Conservation (phyloP, 805 yeast genomes). For the Saccharomycopsis oosterbeekiorum region DNA sequence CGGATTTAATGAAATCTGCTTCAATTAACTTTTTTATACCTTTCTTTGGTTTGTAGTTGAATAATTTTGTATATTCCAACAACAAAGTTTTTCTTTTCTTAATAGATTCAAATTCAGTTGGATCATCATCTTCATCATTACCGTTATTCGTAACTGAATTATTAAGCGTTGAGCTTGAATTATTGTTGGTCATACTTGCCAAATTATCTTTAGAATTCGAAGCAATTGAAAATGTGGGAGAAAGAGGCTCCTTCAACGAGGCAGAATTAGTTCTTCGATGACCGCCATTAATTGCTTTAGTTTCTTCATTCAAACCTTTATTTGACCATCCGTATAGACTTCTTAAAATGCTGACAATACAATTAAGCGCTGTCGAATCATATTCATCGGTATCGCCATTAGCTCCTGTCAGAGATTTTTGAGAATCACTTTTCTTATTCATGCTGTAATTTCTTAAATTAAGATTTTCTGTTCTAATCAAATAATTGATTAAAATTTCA, state of each 20-base stretch:
- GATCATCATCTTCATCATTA: conserved; percentile 46
- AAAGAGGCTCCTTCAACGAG: conserved; percentile 7
- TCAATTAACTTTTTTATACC: conserved; percentile 59
- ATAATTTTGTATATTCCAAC: conserved; percentile 65
- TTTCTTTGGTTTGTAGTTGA: conserved; percentile 76
- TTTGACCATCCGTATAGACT: conserved; percentile 86
- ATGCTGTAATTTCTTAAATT: conserved; percentile 7
- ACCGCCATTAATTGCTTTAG: conserved; percentile 16
- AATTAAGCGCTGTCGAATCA: conserved; percentile 49
- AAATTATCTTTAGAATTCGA: conserved; percentile 19
- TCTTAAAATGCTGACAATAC: conserved; percentile 71
- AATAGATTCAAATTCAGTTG: conserved; percentile 73
- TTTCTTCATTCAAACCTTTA: conserved; percentile 35
- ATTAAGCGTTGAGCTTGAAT: conserved; percentile 5
- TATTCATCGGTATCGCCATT: conserved; percentile 24
- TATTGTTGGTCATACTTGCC: conserved; percentile 1
- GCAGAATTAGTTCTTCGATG: conserved; percentile 16
- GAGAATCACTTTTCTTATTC: conserved; percentile 27
- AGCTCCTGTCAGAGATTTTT: conserved; percentile 54
- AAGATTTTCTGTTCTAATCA: conserved; percentile 41
- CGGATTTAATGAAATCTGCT: conserved; percentile 51
- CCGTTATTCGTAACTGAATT: conserved; percentile 7
- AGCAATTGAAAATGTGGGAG: conserved; percentile 24
- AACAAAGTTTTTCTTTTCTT: conserved; percentile 78
- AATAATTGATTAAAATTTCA: conserved; percentile 70